Conservation (phyloP, 208 protist species). For the Crithidia expoeki region DNA sequence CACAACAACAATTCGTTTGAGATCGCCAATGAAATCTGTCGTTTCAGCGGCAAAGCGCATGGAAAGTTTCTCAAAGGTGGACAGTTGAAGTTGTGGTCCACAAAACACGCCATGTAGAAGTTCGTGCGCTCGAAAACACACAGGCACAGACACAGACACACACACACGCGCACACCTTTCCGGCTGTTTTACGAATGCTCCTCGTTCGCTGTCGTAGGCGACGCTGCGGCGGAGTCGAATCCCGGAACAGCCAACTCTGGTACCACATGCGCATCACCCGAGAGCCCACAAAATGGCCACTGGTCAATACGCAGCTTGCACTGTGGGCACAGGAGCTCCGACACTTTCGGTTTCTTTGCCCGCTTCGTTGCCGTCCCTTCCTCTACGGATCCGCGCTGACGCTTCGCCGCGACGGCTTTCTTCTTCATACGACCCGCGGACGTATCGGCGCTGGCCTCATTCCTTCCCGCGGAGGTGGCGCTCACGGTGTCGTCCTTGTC, state of each 20-base stretch:
- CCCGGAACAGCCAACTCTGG: not conserved
- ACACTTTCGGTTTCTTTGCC: slow-evolving; percentile 11
- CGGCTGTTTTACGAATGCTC: too few relatives aligned
- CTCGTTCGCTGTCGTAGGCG: not conserved
- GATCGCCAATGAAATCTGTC: too few relatives aligned
- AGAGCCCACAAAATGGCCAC: slow-evolving; percentile 68
- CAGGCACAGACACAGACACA: slow-evolving; percentile 5
- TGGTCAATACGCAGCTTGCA: slow-evolving; percentile 59
- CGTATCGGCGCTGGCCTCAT: slow-evolving; percentile 7
- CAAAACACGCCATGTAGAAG: not conserved
- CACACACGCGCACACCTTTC: too few relatives aligned
- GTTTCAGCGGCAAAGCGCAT: too few relatives aligned
- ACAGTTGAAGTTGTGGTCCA: too few relatives aligned
- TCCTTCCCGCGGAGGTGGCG: slow-evolving; percentile 1
- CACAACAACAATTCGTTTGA: too few relatives aligned
- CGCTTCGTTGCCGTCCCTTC: not conserved
- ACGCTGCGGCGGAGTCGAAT: not conserved
- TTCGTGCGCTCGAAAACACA: not conserved
- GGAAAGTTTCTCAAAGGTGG: too few relatives aligned
- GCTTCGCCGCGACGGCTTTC: slow-evolving; percentile 13
- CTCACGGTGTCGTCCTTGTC: not conserved
- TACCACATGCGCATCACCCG: slow-evolving; percentile 49
- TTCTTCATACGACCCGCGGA: not conserved
- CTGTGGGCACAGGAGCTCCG: slow-evolving; percentile 34
- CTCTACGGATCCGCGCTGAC: not conserved